Base-by-base conservation (phyloP, 768 basidiomycete species). In the Russula compacta region DNA sequence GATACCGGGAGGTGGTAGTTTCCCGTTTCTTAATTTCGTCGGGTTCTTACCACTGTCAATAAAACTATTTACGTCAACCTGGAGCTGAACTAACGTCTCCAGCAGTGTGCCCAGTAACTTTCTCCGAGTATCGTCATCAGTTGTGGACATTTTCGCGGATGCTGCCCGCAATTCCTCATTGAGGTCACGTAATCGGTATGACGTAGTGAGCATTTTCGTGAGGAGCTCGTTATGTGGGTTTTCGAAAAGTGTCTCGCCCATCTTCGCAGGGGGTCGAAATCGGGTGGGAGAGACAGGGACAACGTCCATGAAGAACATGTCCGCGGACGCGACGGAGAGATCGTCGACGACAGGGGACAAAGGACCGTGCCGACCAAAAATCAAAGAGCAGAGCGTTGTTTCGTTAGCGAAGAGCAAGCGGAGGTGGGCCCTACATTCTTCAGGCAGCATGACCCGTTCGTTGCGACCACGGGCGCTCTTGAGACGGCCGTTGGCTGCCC, bases 21-120 rank as follows among this genome's bases (percentile, higher is more conserved):
- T 93, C 3, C 95, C 97, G 69, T 89, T 86, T 54, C 89, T 80
- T 60, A 90, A 76, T n/a, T 84, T 80, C 38, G 84, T 78, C 6
- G 95, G 93, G 69, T 98, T 98, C 76, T 98, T 98, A 71, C 84
- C 89, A 69, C 90, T 93, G 70, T 99, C 97, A 74, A 99, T 88
- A 74, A 98, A 95, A 72, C 89, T 91, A 71, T 98, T 98, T 63
- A 98, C 94, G 63, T 95, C 89, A 56, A 89, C 78, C 72, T 99
- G 97, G 6, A 98, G 82, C 71, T 95, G 91, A 53, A 97, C 83
- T 49, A 99, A 73, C 9, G 85, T 75, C 67, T 94, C 92, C 56
- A 98, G 76, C 21, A 99, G 79, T 36, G 77, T 71, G 19, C 81
- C 79, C 71, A 93, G 81, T 7, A 89, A 72, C 60, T 79, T 79